phyloP scores from a whole-genome alignment of 495 filamentous ascomycete species.

The Usnea hakonensis region DNA sequence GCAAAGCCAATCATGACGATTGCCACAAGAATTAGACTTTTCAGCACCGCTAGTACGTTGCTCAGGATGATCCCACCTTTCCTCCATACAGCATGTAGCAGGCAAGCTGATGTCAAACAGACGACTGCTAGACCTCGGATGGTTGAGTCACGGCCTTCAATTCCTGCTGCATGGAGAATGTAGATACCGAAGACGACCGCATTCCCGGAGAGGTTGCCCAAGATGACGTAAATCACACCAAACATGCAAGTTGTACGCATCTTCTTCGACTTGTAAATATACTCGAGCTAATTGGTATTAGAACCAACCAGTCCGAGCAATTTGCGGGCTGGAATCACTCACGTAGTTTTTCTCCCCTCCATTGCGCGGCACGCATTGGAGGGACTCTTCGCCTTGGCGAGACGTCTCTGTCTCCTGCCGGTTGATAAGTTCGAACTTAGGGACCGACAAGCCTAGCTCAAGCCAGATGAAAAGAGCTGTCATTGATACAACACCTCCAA shows the following conservation, averaged over 20 bases:
- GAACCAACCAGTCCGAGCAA: not conserved
- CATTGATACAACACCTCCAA: constrained; percentile 30
- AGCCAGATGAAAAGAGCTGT: constrained; percentile 34
- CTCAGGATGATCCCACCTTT: constrained; percentile 42
- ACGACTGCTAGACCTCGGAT: constrained; percentile 39
- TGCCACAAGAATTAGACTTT: constrained; percentile 37
- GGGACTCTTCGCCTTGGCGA: not conserved
- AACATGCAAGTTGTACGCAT: constrained; percentile 38
- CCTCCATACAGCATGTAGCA: constrained; percentile 42
- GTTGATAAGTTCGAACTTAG: constrained; percentile 30
- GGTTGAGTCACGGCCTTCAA: constrained; percentile 17
- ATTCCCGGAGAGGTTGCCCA: constrained; percentile 46
- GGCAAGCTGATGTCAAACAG: constrained; percentile 33
- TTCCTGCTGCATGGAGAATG: constrained; percentile 29
- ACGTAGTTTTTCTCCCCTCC: constrained; percentile 50
- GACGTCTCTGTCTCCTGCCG: constrained; percentile 22
- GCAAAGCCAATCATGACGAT: constrained; percentile 36
- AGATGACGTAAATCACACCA: constrained; percentile 38
- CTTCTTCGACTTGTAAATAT: constrained; percentile 31
- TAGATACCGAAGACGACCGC: constrained; percentile 36
- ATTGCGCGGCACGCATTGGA: constrained; percentile 33
- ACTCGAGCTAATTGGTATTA: constrained; percentile 35
- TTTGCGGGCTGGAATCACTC: constrained; percentile 17
- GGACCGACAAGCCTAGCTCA: constrained; percentile 39
- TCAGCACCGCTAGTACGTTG: constrained; percentile 44